These are phyloP conservation scores for Lichtheimia corymbifera DNA, from an alignment of 371 early-diverging fungal species.

Conservation along the genomic window DNA sequence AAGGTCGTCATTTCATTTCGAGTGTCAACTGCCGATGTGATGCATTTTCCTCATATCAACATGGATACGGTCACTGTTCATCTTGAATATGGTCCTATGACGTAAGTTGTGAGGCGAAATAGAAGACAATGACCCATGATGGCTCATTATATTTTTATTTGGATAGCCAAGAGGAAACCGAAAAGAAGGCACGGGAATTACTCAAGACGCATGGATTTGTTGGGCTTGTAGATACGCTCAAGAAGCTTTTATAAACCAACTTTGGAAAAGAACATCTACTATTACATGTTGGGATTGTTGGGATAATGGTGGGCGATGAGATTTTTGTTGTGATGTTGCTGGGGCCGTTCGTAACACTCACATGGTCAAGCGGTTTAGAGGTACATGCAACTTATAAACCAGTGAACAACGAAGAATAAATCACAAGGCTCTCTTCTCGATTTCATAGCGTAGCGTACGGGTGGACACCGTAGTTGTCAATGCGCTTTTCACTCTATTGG, in stretches of 20 bases:
- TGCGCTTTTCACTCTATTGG: no score
- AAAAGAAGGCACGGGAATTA: not conserved
- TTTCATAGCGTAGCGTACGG: no score
- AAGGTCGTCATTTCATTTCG: conserved; percentile 1
- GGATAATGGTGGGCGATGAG: no score
- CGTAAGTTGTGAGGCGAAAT: conserved; percentile 2
- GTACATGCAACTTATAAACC: no score
- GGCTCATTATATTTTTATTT: not conserved
- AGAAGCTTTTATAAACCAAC: not conserved
- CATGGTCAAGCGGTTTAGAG: no score
- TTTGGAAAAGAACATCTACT: no score
- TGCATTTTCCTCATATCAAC: not conserved
- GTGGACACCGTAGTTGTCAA: no score
- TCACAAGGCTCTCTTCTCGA: no score
- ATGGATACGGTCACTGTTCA: not conserved
- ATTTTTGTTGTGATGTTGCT: no score
- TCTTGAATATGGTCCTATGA: not conserved
- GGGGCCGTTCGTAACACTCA: no score
- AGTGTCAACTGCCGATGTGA: not conserved
- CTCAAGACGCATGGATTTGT: not conserved
- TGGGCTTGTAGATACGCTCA: not conserved
- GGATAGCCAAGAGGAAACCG: not conserved
- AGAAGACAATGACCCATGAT: not conserved
- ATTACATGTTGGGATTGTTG: no score
- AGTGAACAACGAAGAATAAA: no score